Percentiles rank a stretch among this genome's conserved stretches.
Conservation (phyloP, 306 rosid species). For the Datisca glomerata region DNA sequence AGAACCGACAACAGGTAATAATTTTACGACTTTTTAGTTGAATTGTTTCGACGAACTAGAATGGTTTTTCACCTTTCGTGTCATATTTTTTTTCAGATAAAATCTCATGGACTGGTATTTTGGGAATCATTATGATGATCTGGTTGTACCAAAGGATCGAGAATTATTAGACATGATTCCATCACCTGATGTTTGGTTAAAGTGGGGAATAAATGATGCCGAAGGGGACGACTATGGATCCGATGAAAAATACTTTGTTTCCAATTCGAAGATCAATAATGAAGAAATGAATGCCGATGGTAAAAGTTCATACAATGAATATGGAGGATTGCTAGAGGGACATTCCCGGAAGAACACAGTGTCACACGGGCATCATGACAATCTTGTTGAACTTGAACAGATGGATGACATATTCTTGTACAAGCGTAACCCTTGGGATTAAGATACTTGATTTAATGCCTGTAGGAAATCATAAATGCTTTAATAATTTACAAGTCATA, state of each 20-base stretch:
- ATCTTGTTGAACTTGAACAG: constrained; percentile 34
- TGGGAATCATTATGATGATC: constrained; percentile 32
- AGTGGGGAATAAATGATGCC: constrained; percentile 43
- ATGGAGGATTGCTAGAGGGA: constrained; percentile 36
- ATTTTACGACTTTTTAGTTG: too few species aligned
- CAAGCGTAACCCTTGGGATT: constrained; percentile 59
- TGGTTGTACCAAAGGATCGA: constrained; percentile 33
- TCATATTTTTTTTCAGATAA: constrained; percentile 19
- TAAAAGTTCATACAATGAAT: constrained; percentile 24
- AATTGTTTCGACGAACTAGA: too few species aligned
- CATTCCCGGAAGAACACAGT: constrained; percentile 22
- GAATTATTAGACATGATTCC: constrained; percentile 39
- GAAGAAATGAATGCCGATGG: constrained; percentile 24
- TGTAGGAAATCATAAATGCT: constrained; percentile 33
- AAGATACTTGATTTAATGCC: constrained; percentile 41
- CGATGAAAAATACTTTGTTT: constrained; percentile 15
- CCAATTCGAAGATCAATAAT: constrained; percentile 20
- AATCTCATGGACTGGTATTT: constrained; percentile 52
- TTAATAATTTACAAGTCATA: too few species aligned
- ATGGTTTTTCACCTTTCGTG: too few species aligned
- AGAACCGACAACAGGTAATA: too few species aligned
- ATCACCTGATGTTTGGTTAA: constrained; percentile 54
- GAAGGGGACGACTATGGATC: constrained; percentile 28
- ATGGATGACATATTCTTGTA: constrained; percentile 76
- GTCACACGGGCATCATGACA: constrained; percentile 35